Conservation (phyloP, 176 grass and related monocot genomes). For the Bothriochloa decipiens region DNA sequence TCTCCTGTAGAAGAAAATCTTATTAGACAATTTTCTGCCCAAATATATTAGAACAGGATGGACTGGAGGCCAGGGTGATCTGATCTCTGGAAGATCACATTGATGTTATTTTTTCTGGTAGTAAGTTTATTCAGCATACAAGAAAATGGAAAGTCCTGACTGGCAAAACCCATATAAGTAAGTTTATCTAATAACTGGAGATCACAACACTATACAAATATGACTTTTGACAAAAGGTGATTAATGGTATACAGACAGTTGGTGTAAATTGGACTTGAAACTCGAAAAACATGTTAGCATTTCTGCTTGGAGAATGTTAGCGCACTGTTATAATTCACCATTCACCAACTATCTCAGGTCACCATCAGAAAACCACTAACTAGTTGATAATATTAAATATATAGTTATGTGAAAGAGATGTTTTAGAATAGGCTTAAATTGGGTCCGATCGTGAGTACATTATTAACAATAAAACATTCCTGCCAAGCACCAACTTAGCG, state of each 20-base stretch:
- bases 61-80: not conserved
- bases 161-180: not conserved
- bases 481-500: not conserved
- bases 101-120: not conserved
- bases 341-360: not conserved
- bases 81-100: not conserved
- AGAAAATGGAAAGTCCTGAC: conserved; percentile 14
- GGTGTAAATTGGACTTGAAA: not conserved
- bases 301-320: not conserved
- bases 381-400: not conserved
- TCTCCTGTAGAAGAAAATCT: conserved; percentile 55
- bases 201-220: not conserved
- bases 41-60: not conserved
- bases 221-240: not conserved
- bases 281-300: not conserved
- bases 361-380: not conserved
- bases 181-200: not conserved
- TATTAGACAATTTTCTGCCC: not conserved
- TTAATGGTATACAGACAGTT: not conserved
- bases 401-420: conserved; percentile 1
- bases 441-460: not conserved
- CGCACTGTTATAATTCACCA: not conserved
- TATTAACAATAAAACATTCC: not conserved
- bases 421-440: not conserved
- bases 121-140: conserved; percentile 2